phyloP scores from a whole-genome alignment of 1,139 yeast genomes.

The Yamadazyma dendronema region DNA sequence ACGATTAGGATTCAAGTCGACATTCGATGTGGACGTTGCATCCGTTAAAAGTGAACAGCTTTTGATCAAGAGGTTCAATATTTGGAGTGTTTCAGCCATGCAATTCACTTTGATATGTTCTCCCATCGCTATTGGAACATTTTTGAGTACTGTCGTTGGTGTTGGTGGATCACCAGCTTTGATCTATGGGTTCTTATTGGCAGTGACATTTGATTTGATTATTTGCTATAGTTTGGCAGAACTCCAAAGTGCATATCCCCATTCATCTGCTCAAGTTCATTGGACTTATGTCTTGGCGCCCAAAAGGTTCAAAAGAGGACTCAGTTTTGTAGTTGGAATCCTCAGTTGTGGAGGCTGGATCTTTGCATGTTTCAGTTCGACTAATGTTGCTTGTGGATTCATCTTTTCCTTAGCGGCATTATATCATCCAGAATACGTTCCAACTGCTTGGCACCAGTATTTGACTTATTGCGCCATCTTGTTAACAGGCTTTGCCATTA shows the following conservation, averaged over 20 bases:
- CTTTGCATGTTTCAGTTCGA: conserved; percentile 34
- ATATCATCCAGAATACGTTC: conserved; percentile 22
- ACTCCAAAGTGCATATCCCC: conserved; percentile 28
- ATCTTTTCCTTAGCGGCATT: conserved; percentile 41
- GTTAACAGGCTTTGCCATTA: conserved; percentile 18
- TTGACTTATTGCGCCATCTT: conserved; percentile 20
- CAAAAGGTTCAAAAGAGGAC: conserved; percentile 14
- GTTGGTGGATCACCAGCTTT: conserved; percentile 28
- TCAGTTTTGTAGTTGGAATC: conserved; percentile 46
- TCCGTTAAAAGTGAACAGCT: conserved; percentile 1
- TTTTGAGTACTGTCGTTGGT: conserved; percentile 24
- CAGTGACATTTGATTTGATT: conserved; percentile 21
- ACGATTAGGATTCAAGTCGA: background rate
- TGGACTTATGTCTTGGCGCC: conserved; percentile 30
- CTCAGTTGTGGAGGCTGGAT: conserved; percentile 53
- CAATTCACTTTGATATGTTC: conserved; percentile 26
- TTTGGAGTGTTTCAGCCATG: conserved; percentile 24
- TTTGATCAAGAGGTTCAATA: conserved; percentile 21
- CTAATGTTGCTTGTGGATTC: conserved; percentile 41
- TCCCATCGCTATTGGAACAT: conserved; percentile 26
- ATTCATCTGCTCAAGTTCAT: conserved; percentile 29
- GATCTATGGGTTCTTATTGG: conserved; percentile 23
- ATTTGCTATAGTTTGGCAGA: conserved; percentile 27
- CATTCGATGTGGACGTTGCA: conserved; percentile 2
- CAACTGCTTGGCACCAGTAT: conserved; percentile 25